These are phyloP conservation scores for Candida multigemmis DNA, from an alignment of 805 yeast species.

Conservation along the genomic window DNA sequence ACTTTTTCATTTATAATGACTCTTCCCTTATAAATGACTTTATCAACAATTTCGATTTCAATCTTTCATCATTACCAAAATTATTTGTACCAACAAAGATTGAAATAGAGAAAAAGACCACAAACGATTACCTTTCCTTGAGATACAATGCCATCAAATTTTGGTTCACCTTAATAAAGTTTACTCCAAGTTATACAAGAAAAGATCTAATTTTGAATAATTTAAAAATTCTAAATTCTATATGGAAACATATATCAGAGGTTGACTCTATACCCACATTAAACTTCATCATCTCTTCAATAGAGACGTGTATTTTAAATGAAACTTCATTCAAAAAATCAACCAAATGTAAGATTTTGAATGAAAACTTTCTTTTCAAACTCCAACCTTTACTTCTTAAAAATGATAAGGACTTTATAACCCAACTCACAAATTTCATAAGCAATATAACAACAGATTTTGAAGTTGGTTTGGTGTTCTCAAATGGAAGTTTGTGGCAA, in stretches of 20 bases:
- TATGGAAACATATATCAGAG: conserved; percentile 56
- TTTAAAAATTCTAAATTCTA: conserved; percentile 46
- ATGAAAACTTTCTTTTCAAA: conserved; percentile 63
- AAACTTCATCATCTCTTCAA: conserved; percentile 34
- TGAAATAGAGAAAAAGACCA: conserved; percentile 31
- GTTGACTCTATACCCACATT: conserved; percentile 39
- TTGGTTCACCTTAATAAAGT: conserved; percentile 47
- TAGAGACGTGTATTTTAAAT: conserved; percentile 42
- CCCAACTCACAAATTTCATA: conserved; percentile 34
- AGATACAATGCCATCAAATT: conserved; percentile 55
- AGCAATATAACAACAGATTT: conserved; percentile 39
- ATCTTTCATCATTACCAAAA: conserved; percentile 52
- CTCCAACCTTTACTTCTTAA: conserved; percentile 39
- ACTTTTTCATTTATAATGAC: conserved; percentile 16
- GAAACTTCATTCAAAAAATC: conserved; percentile 58
- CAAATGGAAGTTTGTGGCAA: conserved; percentile 44
- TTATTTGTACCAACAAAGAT: conserved; percentile 44
- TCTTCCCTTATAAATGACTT: conserved; percentile 36
- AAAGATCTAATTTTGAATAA: conserved; percentile 50
- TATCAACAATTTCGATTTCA: conserved; percentile 58
- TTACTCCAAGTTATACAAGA: too few species aligned
- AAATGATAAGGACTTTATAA: conserved; percentile 14
- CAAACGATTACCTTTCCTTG: conserved; percentile 31
- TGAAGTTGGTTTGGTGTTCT: conserved; percentile 37
- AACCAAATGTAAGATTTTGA: conserved; percentile 67